Evolutionary conservation across 805 yeast genomes (phyloP).

Genomic region (Yarrowia sp.): DNA sequence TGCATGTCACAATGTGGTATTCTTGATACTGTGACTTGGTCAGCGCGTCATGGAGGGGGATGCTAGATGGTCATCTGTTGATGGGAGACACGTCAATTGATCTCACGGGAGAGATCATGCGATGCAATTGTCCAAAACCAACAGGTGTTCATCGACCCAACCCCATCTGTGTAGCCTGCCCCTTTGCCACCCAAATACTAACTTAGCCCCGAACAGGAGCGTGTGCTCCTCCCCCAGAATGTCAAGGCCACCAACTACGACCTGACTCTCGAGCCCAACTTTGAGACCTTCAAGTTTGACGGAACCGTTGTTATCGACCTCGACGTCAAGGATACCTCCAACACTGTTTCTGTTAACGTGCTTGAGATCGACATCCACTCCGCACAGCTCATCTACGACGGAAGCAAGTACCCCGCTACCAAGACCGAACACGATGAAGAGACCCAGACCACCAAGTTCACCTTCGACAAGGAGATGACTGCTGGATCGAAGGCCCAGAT

Average conservation of each 20-base stretch:
- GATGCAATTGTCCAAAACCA: neutral
- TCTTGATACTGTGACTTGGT: neutral
- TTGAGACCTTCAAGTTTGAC: slow-evolving; percentile 39
- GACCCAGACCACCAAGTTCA: slow-evolving; percentile 61
- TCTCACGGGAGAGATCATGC: neutral
- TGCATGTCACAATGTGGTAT: slow-evolving; percentile 25
- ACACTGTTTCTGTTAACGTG: slow-evolving; percentile 53
- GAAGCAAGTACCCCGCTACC: slow-evolving; percentile 35
- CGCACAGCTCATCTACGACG: slow-evolving; percentile 40
- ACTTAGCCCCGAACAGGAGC: slow-evolving; percentile 29
- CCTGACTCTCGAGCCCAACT: slow-evolving; percentile 61
- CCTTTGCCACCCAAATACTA: neutral
- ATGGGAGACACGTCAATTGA: neutral
- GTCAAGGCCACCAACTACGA: slow-evolving; percentile 75
- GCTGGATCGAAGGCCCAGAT: slow-evolving; percentile 53
- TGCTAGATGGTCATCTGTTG: neutral
- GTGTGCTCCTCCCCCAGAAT: slow-evolving; percentile 54
- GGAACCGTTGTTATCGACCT: slow-evolving; percentile 45
- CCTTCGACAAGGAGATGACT: slow-evolving; percentile 44
- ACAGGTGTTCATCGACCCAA: neutral
- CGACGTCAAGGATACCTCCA: slow-evolving; percentile 43
- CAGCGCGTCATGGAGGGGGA: neutral
- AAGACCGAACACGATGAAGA: slow-evolving; percentile 44
- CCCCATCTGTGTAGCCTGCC: neutral
- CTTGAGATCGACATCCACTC: slow-evolving; percentile 60